Evolutionary conservation across 1,284 basidiomycete genomes (phyloP), one percentile per base, ranked within the genome.

Genomic region (Testicularia cyperi): DNA sequence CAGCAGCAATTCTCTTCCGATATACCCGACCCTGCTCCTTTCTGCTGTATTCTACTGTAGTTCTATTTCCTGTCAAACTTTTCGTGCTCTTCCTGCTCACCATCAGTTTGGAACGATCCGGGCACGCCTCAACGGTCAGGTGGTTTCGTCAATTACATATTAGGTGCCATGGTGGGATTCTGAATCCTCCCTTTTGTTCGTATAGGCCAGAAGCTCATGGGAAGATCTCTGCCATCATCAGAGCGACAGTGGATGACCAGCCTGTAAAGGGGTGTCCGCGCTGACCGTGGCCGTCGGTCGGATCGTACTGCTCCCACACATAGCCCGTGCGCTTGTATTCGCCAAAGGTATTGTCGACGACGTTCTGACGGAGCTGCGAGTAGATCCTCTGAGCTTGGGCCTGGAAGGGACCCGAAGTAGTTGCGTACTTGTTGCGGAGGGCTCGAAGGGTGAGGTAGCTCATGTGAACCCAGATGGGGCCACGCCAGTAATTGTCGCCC

Each of bases 401-500:
- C 75, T 87, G 87, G 70, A 88, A 81, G 4, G 91, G 91, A 5
- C 92, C 92, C n/a, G 84, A 81, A 57, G 86, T 80, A 5, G 80
- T 81, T 6, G 83, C 85, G 71, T 95, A 95, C 25, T 83, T 87
- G 87, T 91, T 65, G 73, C 89, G 81, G 47, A 95, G 78, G 6
- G 90, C 84, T 19, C 83, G 81, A 41, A 96, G 79, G 15, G 85
- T 84, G 60, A 96, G 82, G 74, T 91, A 96, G 77, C 96, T 95
- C 86, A 96, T 91, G 74, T 90, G 92, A 22, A 95, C 83, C 92
- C 92, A 96, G 42, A 96, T 87, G 2, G 92, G 90, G 3, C 92
- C 91, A 68, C 87, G 86, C 92, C 92, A 96, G 78, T 96, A 96
- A 78, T 95, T 89, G 75, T 96, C 92, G 39, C 87, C 92, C 68